Evolutionary conservation across 257 asterid species (phyloP).

Genomic region (Salvia splendens): DNA sequence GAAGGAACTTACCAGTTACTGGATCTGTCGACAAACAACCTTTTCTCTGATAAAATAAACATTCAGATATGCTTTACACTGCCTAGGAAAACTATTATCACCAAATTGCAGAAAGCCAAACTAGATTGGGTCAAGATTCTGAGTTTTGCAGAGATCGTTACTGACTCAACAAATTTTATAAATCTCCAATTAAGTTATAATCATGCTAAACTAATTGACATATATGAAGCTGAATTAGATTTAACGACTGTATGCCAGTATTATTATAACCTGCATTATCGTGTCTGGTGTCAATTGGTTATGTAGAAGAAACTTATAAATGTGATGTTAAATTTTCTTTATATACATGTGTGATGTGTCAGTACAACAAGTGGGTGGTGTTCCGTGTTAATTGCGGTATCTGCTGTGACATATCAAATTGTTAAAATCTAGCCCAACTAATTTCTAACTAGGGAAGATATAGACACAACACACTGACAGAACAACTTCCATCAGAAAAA

Average conservation of each 20-base stretch:
- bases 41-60: conserved; percentile 26
- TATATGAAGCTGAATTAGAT: conserved; percentile 21
- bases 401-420: conserved; percentile 39
- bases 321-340: conserved; percentile 22
- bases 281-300: conserved; percentile 12
- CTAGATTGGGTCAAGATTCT: conserved; percentile 23
- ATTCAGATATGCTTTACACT: conserved; percentile 9
- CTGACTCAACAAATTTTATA: neutral
- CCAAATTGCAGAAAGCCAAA: conserved; percentile 11
- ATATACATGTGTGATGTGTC: conserved; percentile 41
- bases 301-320: conserved; percentile 33
- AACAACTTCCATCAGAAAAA: conserved; percentile 82
- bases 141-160: conserved; percentile 4
- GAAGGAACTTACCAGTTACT: neutral
- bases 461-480: conserved; percentile 53
- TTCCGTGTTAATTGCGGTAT: conserved; percentile 46
- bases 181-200: conserved; percentile 18
- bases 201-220: conserved; percentile 28
- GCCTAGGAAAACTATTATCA: conserved; percentile 10
- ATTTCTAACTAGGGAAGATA: conserved; percentile 51
- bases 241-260: conserved; percentile 28
- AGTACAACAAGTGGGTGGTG: conserved; percentile 48
- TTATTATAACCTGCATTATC: conserved; percentile 25
- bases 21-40: conserved; percentile 5
- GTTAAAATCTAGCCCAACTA: conserved; percentile 43